Evolutionary conservation across 805 yeast species (phyloP).

Genomic region (Kazachstania kunashirensis): DNA sequence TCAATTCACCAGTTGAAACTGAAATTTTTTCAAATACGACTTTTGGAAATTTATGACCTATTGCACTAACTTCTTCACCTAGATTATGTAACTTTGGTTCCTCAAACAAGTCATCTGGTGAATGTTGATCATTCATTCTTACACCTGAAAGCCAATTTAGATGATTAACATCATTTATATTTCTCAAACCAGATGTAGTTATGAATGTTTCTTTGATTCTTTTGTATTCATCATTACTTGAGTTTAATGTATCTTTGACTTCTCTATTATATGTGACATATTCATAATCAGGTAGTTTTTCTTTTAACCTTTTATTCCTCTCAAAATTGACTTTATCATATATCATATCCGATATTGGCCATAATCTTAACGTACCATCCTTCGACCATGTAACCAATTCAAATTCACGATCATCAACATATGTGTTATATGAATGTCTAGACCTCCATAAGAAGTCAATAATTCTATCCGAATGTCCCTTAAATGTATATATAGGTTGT

Average conservation of each 20-base stretch:
- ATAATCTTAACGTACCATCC: conserved; percentile 72
- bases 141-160: conserved; percentile 92
- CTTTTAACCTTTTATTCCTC: conserved; percentile 31
- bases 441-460: conserved; percentile 85
- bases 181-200: conserved; percentile 31
- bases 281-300: conserved; percentile 35
- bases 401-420: conserved; percentile 63
- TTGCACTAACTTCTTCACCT: conserved; percentile 84
- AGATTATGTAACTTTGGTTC: conserved; percentile 46
- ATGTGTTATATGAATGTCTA: conserved; percentile 38
- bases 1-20: conserved; percentile 73
- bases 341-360: conserved; percentile 53
- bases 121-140: conserved; percentile 41
- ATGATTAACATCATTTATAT: conserved; percentile 45
- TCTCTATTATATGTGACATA: conserved; percentile 45
- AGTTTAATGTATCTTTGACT: conserved; percentile 30
- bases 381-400: conserved; percentile 93
- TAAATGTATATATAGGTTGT: conserved; percentile 50
- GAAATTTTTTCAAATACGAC: conserved; percentile 78
- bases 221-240: conserved; percentile 15
- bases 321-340: conserved; percentile 39
- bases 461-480: conserved; percentile 77
- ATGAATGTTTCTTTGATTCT: conserved; percentile 34
- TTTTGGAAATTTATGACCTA: conserved; percentile 83
- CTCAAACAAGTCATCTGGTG: conserved; percentile 31